Conservation (phyloP, 2,329 filamentous ascomycete species). For the Chalaropsis ovoidea region DNA sequence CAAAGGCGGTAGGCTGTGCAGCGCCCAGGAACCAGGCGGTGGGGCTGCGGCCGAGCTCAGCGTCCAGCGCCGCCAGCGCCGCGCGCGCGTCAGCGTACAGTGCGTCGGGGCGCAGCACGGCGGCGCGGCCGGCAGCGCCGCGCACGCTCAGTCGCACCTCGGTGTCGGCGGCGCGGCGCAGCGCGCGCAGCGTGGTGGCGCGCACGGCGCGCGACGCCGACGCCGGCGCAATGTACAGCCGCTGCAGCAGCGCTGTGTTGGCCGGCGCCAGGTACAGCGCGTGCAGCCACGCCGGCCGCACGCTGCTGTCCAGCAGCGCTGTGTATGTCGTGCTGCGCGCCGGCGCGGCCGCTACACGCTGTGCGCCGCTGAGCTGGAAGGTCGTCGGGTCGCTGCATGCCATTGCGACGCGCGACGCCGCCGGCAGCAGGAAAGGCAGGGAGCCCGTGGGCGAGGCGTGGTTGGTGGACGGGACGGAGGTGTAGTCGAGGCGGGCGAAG, state of each 20-base stretch:
- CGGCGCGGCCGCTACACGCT: constrained; percentile 32
- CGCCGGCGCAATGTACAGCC: constrained; percentile 60
- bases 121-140: constrained; percentile 45
- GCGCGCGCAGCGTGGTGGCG: constrained; percentile 50
- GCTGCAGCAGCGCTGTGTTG: constrained; percentile 58
- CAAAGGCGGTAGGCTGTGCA: constrained; percentile 59
- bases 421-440: constrained; percentile 75
- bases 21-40: constrained; percentile 42
- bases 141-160: constrained; percentile 45
- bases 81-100: constrained; percentile 38
- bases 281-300: constrained; percentile 82
- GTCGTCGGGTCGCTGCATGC: constrained; percentile 48
- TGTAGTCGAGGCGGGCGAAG: constrained; percentile 60
- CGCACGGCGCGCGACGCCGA: constrained; percentile 53
- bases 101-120: constrained; percentile 31
- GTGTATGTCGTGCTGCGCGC: constrained; percentile 61
- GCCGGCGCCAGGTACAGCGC: constrained; percentile 63
- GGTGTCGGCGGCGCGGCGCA: constrained; percentile 60
- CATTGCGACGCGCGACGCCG: constrained; percentile 29
- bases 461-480: constrained; percentile 65
- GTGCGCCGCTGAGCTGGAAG: constrained; percentile 41
- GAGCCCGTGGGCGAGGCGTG: constrained; percentile 82
- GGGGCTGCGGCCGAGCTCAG: constrained; percentile 34
- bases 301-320: constrained; percentile 61
- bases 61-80: constrained; percentile 40